Base-by-base conservation (phyloP, 106 monocot species). In the Cymbidium sinense region DNA sequence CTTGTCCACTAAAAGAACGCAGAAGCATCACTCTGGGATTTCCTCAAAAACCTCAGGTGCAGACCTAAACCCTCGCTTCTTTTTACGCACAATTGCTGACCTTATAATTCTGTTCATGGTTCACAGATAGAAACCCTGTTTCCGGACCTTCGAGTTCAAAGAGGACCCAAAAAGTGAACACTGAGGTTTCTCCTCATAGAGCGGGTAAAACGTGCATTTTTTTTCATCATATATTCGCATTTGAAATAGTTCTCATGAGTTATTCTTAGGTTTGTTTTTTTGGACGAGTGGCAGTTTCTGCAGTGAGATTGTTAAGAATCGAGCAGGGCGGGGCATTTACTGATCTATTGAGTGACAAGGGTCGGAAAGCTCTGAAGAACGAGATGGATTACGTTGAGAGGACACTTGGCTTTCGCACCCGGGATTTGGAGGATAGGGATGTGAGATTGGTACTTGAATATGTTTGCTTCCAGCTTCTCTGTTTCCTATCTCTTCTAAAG, bases 371-470 rank as follows among this genome's bases (percentile, higher is more conserved):
- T 19, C 86, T 77, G 27, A 84, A 82, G 76, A 92, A 84, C 47
- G 91, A 92, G 80, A 99, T 99, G 92, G 80, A 82, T 28, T 99
- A 99, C 81, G 92, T 99, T 2, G 95, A 95, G 71, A 85, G 99
- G 85, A 95, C 99, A 18, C 94, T 99, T 12, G 99, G 99, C 23
- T 95, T 99, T 78, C 82, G 92, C 29, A 99, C 89, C 0, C 80
- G 86, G 29, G 78, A 85, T 52, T 85, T 99, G 84, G 90, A 91
- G 50, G 86, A 91, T 25, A 95, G 92, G 83, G 92, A 95, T 81
- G 82, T 99, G 31, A 90, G 90, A 83, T 79, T 95, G 90, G 99
- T 94, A 91, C 35, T 35, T 12, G 17, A 35, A n/a, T 7, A 34
- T 75, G 54, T 72, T 30, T 44, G 17, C 50, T 74, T 36, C 70